Base-by-base conservation (phyloP, 306 rosid genomes). In the Inga leiocalycina region DNA sequence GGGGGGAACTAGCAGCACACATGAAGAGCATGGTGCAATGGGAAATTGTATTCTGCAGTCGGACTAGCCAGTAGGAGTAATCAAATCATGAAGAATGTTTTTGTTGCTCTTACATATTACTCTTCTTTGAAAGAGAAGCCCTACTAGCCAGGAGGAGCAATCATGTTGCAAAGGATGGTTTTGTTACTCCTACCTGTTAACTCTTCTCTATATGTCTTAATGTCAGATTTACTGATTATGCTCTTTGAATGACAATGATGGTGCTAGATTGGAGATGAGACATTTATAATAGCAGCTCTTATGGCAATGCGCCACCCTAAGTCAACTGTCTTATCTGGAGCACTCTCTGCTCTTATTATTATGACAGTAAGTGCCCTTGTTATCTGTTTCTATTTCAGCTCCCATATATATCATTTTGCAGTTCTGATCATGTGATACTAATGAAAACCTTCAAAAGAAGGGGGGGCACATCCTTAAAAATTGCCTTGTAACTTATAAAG, bases 291-390 rank as follows among this genome's bases (percentile, higher is more conserved):
- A 80, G 99, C 99, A 62, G 99, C 99, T 84, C 94, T 97, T 52
- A 97, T 94, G 99, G 99, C 98, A 44, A 97, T 97, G 99, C 99
- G 99, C 15, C 99, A 97, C 70, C 99, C 99, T 11, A 92, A 90
- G 91, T 94, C 99, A 78, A 94, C 91, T 79, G 99, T 97, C 62
- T 85, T 97, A 84, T 94, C 98, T 49, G 99, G 99, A 79, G 98
- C 99, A 0, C 97, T 97, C 45, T 12, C 83, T 73, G 99, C 99
- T 81, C 83, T 97, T 92, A 43, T 97, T 80, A 90, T 97, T 80
- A 97, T 97, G 99, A 97, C 99, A 3, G 97, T 97, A 89, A 84
- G 89, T 82, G 76, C 16, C 17, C 41, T 13, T 59, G 30, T 14
- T 15, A 4, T 35, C 66, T 76, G 79, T 57, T 75, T 56, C 51